phyloP scores from a whole-genome alignment of 352 stramenopile genomes.

The Phytophthora uliginosa region DNA sequence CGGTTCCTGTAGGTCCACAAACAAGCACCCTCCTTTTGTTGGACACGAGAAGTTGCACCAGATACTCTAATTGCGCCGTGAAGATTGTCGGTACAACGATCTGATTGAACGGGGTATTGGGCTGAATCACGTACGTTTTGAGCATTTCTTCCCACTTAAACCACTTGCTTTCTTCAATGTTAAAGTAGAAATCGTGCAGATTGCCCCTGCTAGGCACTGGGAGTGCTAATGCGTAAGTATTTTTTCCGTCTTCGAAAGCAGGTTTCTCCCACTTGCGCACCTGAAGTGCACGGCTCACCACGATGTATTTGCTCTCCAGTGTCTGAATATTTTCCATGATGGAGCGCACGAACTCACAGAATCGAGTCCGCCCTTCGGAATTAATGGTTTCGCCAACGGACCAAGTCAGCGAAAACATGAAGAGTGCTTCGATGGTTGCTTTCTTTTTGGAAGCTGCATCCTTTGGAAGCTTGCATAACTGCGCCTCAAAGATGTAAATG shows the following conservation, averaged over 20 bases:
- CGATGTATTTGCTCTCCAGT: constrained; percentile 79
- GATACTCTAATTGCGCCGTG: constrained; percentile 92
- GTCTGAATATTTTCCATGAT: constrained; percentile 80
- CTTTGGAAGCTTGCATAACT: constrained; percentile 76
- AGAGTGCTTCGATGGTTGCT: constrained; percentile 76
- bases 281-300: constrained; percentile 82
- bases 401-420: constrained; percentile 95
- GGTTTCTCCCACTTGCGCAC: constrained; percentile 87
- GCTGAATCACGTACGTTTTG: constrained; percentile 86
- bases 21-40: constrained; percentile 91
- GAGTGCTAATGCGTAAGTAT: constrained; percentile 60
- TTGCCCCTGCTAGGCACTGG: constrained; percentile 77
- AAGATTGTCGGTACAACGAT: constrained; percentile 96
- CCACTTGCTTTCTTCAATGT: constrained; percentile 89
- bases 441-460: constrained; percentile 83
- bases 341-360: constrained; percentile 87
- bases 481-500: constrained; percentile 87
- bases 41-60: constrained; percentile 88
- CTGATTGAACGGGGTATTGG: constrained; percentile 90
- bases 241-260: constrained; percentile 70
- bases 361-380: constrained; percentile 66
- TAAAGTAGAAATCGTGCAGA: constrained; percentile 92
- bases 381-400: constrained; percentile 88
- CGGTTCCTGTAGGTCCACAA: constrained; percentile 94
- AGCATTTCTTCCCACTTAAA: constrained; percentile 93